These are phyloP conservation scores for Blumeriella jaapii DNA, from an alignment of 2,329 filamentous ascomycete species.

Conservation along the genomic window DNA sequence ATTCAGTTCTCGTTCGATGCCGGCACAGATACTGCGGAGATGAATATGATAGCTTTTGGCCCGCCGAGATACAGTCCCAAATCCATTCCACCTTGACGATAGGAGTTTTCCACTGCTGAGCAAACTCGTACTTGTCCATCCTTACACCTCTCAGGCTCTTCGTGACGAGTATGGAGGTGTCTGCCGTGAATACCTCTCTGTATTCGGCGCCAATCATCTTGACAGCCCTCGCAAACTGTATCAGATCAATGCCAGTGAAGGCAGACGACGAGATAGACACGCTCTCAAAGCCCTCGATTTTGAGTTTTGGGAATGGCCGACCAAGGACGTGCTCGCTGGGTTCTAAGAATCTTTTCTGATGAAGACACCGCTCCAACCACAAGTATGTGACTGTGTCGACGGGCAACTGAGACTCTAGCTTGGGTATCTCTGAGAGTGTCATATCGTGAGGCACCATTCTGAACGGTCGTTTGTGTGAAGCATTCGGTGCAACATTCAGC, in stretches of 20 bases:
- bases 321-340: constrained; percentile 63
- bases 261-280: constrained; percentile 70
- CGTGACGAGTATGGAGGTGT: constrained; percentile 64
- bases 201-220: constrained; percentile 70
- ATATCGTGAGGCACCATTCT: constrained; percentile 36
- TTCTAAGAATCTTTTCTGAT: constrained; percentile 59
- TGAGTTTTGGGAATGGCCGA: constrained; percentile 61
- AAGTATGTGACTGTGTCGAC: constrained; percentile 66
- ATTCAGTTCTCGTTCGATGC: constrained; percentile 20
- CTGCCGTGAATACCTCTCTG: constrained; percentile 61
- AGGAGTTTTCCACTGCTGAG: constrained; percentile 63
- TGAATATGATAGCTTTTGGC: constrained; percentile 37
- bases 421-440: constrained; percentile 20
- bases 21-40: constrained; percentile 34
- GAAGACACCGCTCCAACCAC: constrained; percentile 83
- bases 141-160: constrained; percentile 37
- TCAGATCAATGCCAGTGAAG: constrained; percentile 72
- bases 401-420: constrained; percentile 27
- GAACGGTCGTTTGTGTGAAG: constrained; percentile 15
- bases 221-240: constrained; percentile 71
- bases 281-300: constrained; percentile 55
- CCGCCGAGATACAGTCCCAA: constrained; percentile 62
- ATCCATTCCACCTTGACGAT: constrained; percentile 78
- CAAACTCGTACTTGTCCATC: constrained; percentile 69
- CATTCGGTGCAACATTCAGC: neutral